Conservation (phyloP, 495 filamentous ascomycete species). For the Talaromyces nanjingensis region DNA sequence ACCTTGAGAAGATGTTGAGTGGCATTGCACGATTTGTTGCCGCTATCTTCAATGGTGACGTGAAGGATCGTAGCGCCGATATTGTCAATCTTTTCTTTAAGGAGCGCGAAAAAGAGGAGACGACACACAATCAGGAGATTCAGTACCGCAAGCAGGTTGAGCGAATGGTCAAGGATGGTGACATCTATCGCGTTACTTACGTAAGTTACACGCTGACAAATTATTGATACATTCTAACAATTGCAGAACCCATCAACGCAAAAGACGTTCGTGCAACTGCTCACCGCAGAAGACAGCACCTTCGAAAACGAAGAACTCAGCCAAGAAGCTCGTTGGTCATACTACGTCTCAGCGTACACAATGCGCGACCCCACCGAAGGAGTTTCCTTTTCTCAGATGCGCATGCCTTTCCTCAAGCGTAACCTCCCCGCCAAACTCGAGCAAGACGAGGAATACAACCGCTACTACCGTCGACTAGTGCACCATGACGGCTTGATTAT, state of each 20-base stretch:
- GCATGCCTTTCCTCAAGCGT: constrained; percentile 63
- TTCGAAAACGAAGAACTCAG: constrained; percentile 57
- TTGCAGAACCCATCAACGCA: constrained; percentile 47
- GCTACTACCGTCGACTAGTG: constrained; percentile 45
- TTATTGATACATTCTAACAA: neutral
- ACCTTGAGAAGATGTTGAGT: constrained; percentile 75
- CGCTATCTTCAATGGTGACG: constrained; percentile 67
- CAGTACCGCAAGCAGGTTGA: constrained; percentile 81
- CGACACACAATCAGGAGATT: constrained; percentile 77
- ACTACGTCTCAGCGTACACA: constrained; percentile 88
- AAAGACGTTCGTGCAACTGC: constrained; percentile 58
- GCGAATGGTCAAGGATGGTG: constrained; percentile 79
- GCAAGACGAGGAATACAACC: constrained; percentile 42
- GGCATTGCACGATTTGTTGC: constrained; percentile 69
- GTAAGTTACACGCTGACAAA: constrained; percentile 46
- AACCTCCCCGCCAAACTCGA: constrained; percentile 57
- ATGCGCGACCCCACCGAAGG: constrained; percentile 87
- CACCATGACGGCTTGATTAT: constrained; percentile 71
- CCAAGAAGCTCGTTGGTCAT: constrained; percentile 66
- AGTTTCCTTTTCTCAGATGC: constrained; percentile 55
- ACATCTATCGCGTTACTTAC: constrained; percentile 78
- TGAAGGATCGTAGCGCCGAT: constrained; percentile 84
- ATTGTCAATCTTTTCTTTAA: constrained; percentile 76
- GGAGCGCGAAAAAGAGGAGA: constrained; percentile 71
- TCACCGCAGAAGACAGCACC: constrained; percentile 75